A percentile compares a stretch with the other conserved stretches of the same genome.
Evolutionary conservation across 768 basidiomycete genomes (phyloP).

Genomic region (Boletus rubroflammeus): DNA sequence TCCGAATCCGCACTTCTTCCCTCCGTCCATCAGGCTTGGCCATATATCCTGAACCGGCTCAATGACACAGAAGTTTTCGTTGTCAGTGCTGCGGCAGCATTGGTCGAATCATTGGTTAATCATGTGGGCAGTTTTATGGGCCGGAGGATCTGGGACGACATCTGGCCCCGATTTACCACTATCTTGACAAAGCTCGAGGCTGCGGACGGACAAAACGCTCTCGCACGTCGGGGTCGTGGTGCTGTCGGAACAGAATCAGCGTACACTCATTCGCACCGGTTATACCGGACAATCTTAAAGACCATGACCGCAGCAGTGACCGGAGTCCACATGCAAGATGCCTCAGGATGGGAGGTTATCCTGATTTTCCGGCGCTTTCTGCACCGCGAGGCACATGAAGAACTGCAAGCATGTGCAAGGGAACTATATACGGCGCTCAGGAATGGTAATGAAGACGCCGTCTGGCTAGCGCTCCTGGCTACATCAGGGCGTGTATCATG

Average conservation of each 20-base stretch:
- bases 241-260: conserved; percentile 62
- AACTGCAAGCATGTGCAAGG: conserved; percentile 66
- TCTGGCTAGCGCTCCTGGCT: conserved; percentile 73
- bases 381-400: conserved; percentile 59
- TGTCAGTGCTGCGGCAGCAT: conserved; percentile 65
- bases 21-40: conserved; percentile 87
- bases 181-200: conserved; percentile 58
- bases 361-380: conserved; percentile 77
- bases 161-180: conserved; percentile 79
- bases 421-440: conserved; percentile 61
- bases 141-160: conserved; percentile 81
- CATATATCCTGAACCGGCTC: conserved; percentile 86
- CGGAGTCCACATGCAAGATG: conserved; percentile 67
- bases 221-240: conserved; percentile 51
- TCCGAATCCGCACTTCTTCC: conserved; percentile 76
- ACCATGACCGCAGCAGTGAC: conserved; percentile 67
- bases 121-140: conserved; percentile 85
- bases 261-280: conserved; percentile 76
- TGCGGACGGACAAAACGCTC: conserved; percentile 64
- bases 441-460: conserved; percentile 68
- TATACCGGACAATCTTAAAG: conserved; percentile 71
- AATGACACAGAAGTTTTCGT: conserved; percentile 73
- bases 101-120: conserved; percentile 68
- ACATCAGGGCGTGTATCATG: conserved; percentile 45
- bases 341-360: conserved; percentile 77